Conservation (phyloP, 2,329 filamentous ascomycete genomes). For the Capronia coronata region DNA sequence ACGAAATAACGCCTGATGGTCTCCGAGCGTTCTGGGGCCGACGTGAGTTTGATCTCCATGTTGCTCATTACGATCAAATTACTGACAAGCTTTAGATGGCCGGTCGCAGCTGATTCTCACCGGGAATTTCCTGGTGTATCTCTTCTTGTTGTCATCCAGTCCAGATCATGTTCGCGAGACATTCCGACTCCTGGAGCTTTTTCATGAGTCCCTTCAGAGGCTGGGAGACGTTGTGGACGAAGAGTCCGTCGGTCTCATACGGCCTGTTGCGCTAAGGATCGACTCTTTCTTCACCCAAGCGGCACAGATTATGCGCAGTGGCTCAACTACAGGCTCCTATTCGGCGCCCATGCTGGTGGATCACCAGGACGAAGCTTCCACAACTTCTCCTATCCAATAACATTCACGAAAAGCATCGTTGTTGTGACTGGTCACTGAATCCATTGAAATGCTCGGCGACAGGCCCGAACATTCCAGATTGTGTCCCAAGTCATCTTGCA, state of each 20-base stretch:
- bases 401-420: background rate
- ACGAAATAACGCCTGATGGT: constrained; percentile 30
- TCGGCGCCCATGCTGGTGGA: constrained; percentile 1
- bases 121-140: constrained; percentile 46
- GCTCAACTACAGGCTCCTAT: constrained; percentile 7
- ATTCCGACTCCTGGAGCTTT: constrained; percentile 27
- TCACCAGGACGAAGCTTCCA: background rate
- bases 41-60: constrained; percentile 32
- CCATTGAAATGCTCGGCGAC: no score
- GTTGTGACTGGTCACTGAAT: background rate
- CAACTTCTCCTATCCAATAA: background rate
- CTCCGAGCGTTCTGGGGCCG: constrained; percentile 43
- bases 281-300: constrained; percentile 29
- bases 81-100: constrained; percentile 28
- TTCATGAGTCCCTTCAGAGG: constrained; percentile 27
- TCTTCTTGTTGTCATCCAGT: constrained; percentile 42
- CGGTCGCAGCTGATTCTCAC: constrained; percentile 45
- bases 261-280: constrained; percentile 28
- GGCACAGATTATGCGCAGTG: constrained; percentile 22
- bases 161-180: constrained; percentile 27
- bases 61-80: background rate
- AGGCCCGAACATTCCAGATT: background rate
- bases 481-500: background rate
- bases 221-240: constrained; percentile 25
- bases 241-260: constrained; percentile 23